phyloP scores from a whole-genome alignment of 106 monocot species.

The Acorus gramineus region DNA sequence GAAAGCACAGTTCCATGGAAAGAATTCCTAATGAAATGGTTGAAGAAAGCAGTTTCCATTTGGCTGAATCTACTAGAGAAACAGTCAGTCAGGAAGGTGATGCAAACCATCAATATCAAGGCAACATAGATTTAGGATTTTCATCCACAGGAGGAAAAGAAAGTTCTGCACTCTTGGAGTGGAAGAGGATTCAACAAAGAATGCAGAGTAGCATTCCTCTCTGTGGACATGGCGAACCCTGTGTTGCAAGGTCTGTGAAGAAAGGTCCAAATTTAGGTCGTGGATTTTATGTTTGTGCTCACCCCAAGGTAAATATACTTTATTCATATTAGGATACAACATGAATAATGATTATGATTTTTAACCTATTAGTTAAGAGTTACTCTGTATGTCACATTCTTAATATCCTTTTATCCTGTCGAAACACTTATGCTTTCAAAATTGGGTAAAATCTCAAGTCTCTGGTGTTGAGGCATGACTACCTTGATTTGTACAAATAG shows the following conservation, averaged over 20 bases:
- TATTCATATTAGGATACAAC: not conserved
- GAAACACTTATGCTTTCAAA: too few species aligned
- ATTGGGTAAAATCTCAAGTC: too few species aligned
- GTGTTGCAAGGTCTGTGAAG: conserved; percentile 91
- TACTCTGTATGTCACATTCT: not conserved
- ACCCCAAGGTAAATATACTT: conserved; percentile 57
- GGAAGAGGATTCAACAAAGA: conserved; percentile 78
- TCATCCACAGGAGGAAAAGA: conserved; percentile 23
- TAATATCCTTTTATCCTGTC: too few species aligned
- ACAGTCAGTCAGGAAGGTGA: too few species aligned
- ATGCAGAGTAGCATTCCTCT: conserved; percentile 87
- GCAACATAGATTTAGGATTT: conserved; percentile 6
- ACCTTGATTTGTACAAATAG: too few species aligned
- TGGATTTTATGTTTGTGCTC: conserved; percentile 88
- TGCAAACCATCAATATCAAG: conserved; percentile 8
- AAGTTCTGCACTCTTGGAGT: conserved; percentile 49
- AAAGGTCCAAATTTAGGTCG: conserved; percentile 88
- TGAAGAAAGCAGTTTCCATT: conserved; percentile 12
- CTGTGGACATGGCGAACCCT: conserved; percentile 92
- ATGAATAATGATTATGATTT: too few species aligned
- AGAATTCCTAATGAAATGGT: conserved; percentile 3
- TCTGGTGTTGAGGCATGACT: too few species aligned
- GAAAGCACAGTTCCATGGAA: not conserved
- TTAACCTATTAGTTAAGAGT: not conserved
- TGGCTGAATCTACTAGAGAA: conserved; percentile 1